A percentile compares a stretch with the other conserved stretches of the same genome.
Evolutionary conservation across 2,329 filamentous ascomycete genomes (phyloP).

Genomic region (Alternaria dauci): DNA sequence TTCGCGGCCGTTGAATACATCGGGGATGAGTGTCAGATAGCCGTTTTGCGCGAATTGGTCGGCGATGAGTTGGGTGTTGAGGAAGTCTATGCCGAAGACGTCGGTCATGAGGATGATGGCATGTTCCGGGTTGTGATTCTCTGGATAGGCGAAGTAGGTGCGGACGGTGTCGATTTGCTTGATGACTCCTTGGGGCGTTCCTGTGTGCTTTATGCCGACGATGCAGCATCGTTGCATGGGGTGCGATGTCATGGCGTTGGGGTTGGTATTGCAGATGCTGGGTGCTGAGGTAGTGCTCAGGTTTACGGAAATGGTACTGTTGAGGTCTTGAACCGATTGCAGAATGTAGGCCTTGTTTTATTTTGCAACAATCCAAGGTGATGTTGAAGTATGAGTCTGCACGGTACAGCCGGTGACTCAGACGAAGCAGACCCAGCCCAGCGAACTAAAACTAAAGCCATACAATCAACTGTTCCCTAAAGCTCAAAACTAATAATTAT

Average conservation of each 20-base stretch:
- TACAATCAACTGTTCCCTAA: too few species aligned
- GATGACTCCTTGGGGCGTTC: slow-evolving; percentile 56
- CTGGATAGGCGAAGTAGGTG: slow-evolving; percentile 63
- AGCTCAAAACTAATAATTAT: too few species aligned
- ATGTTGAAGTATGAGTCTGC: slow-evolving; percentile 1
- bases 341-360: neutral
- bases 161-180: slow-evolving; percentile 53
- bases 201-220: slow-evolving; percentile 62
- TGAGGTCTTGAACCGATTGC: neutral
- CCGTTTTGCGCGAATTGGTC: slow-evolving; percentile 79
- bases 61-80: slow-evolving; percentile 67
- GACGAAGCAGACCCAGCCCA: too few species aligned
- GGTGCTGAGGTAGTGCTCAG: neutral
- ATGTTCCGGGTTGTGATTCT: slow-evolving; percentile 57
- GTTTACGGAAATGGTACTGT: neutral
- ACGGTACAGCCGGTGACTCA: too few species aligned
- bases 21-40: slow-evolving; percentile 73
- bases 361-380: neutral
- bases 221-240: slow-evolving; percentile 59
- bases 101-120: slow-evolving; percentile 65
- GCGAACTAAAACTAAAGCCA: too few species aligned
- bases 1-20: slow-evolving; percentile 74
- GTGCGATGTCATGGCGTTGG: slow-evolving; percentile 59
- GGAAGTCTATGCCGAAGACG: slow-evolving; percentile 65
- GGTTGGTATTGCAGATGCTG: neutral